Conservation (phyloP, 371 early-diverging fungal genomes). For the Mucor sp. region DNA sequence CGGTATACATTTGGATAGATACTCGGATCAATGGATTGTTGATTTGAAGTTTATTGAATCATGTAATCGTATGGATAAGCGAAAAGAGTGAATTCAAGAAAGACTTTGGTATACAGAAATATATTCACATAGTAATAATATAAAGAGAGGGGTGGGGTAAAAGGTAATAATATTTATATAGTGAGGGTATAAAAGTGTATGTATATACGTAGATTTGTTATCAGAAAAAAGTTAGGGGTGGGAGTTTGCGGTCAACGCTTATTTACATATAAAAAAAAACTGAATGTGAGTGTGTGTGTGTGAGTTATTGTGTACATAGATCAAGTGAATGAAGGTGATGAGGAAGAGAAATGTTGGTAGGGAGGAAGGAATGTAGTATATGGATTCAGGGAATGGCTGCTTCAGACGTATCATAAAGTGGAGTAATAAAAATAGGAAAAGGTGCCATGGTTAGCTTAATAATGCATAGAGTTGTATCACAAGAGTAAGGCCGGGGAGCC, state of each 20-base stretch:
- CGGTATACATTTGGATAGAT: not conserved
- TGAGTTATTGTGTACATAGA: not conserved
- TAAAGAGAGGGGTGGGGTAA: not conserved
- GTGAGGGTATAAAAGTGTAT: not conserved
- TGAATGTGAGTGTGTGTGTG: conserved; percentile 7
- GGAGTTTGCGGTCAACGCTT: conserved; percentile 10
- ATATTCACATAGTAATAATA: conserved; percentile 12
- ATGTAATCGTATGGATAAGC: too few species aligned
- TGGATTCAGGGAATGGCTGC: not conserved
- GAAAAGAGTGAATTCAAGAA: too few species aligned
- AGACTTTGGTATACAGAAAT: not conserved
- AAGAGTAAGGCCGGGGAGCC: not conserved
- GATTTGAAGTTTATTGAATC: too few species aligned
- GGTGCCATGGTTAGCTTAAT: conserved; percentile 3
- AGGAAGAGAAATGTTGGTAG: not conserved
- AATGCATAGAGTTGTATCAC: conserved; percentile 1
- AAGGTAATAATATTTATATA: not conserved
- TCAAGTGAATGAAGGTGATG: not conserved
- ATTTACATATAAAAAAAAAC: conserved; percentile 13
- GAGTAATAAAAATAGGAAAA: not conserved
- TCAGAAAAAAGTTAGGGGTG: not conserved
- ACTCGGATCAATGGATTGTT: not conserved
- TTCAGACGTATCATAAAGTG: not conserved
- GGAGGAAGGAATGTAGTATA: not conserved
- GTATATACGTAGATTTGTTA: not conserved